A percentile compares a stretch with the other conserved stretches of the same genome.
Evolutionary conservation across 345 rosid genomes (phyloP).

Genomic region (Eucalyptus tenuipes): DNA sequence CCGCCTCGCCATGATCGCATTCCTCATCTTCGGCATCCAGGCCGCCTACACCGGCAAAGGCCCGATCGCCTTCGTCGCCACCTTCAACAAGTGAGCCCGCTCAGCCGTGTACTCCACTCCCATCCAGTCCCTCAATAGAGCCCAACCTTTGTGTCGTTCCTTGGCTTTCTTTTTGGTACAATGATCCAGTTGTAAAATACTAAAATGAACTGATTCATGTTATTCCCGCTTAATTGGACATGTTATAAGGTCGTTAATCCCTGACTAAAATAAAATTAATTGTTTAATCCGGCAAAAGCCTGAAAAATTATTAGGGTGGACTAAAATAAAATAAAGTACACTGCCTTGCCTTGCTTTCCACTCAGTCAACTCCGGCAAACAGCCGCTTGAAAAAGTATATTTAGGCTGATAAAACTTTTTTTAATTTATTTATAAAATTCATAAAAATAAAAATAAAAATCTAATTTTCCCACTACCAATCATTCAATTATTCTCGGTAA

Average conservation of each 20-base stretch:
- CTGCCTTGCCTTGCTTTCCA: not conserved
- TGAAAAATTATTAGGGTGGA: not conserved
- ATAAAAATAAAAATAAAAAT: too few relatives aligned
- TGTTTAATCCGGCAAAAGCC: not conserved
- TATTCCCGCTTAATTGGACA: not conserved
- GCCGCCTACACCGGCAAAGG: conserved; percentile 81
- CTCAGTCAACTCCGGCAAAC: not conserved
- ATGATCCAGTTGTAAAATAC: not conserved
- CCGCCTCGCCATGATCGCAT: conserved; percentile 82
- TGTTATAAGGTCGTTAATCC: not conserved
- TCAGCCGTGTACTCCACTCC: not conserved
- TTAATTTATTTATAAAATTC: not conserved
- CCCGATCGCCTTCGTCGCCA: conserved; percentile 67
- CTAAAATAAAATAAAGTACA: not conserved
- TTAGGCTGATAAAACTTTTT: not conserved
- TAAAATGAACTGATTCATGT: not conserved
- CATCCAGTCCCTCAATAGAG: not conserved
- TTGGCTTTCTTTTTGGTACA: not conserved
- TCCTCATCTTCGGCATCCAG: conserved; percentile 63
- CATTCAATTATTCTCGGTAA: not conserved
- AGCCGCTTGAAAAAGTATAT: not conserved
- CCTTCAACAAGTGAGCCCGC: conserved; percentile 28
- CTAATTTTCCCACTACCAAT: not conserved
- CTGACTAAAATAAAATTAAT: too few relatives aligned
- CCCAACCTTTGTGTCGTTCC: not conserved